Evolutionary conservation across 768 basidiomycete genomes (phyloP).

Genomic region (Xerocomus spinulosus): DNA sequence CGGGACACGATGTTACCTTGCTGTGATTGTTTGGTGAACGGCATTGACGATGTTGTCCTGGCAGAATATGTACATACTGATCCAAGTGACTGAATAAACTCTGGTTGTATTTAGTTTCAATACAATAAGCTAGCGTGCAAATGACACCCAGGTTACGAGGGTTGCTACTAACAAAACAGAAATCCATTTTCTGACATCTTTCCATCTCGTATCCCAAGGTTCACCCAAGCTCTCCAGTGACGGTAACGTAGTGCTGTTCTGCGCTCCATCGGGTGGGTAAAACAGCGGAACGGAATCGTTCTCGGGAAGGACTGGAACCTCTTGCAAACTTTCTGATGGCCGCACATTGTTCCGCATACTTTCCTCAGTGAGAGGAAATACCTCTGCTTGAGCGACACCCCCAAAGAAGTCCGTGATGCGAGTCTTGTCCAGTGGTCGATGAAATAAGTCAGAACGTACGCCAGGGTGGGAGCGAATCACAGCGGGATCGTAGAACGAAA

Average conservation of each 20-base stretch:
- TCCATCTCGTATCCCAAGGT: conserved; percentile 20
- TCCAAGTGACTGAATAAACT: background rate
- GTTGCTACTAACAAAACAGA: conserved; percentile 23
- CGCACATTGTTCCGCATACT: background rate
- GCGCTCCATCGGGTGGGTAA: background rate
- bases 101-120: background rate
- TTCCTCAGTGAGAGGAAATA: conserved; percentile 31
- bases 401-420: conserved; percentile 85
- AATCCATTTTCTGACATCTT: conserved; percentile 26
- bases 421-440: conserved; percentile 54
- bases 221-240: background rate
- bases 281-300: background rate
- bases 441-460: conserved; percentile 82
- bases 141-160: conserved; percentile 28
- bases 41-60: background rate
- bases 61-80: background rate
- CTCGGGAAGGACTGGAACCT: background rate
- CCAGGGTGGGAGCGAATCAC: conserved; percentile 84
- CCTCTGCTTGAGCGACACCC: conserved; percentile 80
- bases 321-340: background rate
- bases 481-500: conserved; percentile 68
- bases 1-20: background rate
- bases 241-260: background rate
- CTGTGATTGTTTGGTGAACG: background rate
- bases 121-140: conserved; percentile 11